A percentile compares a stretch with the other conserved stretches of the same genome.
Evolutionary conservation across 345 rosid species (phyloP).

Genomic region (Murraya koenigii): DNA sequence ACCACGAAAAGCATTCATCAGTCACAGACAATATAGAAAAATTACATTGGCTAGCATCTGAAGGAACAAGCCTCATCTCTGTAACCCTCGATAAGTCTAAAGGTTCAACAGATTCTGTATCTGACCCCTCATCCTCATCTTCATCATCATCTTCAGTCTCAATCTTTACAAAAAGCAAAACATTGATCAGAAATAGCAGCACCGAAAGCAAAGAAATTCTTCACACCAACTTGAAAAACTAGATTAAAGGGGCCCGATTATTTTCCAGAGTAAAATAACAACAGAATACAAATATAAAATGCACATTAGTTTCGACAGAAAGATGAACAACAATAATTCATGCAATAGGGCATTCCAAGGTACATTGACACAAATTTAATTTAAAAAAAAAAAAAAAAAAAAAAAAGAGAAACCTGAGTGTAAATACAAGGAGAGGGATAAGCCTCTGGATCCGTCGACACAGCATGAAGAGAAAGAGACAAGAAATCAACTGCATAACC

Average conservation of each 20-base stretch:
- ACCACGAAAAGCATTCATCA: not conserved
- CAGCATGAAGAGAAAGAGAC: conserved; percentile 83
- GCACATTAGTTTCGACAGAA: not conserved
- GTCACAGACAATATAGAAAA: not conserved
- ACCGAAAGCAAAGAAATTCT: not conserved
- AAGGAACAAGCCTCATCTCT: conserved; percentile 95
- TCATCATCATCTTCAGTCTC: not conserved
- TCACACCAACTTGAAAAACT: too few species aligned
- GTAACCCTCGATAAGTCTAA: conserved; percentile 63
- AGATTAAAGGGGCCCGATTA: not conserved
- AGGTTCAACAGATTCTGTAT: conserved; percentile 47
- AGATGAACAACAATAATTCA: too few species aligned
- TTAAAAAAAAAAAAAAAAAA: too few species aligned
- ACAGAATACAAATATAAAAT: too few species aligned
- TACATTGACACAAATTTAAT: not conserved
- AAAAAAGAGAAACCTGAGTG: conserved; percentile 51
- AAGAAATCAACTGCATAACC: conserved; percentile 90
- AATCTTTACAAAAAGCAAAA: not conserved
- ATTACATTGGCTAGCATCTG: conserved; percentile 74
- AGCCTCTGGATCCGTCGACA: conserved; percentile 85
- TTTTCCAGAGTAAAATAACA: not conserved
- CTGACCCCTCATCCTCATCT: conserved; percentile 41
- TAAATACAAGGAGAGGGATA: conserved; percentile 87
- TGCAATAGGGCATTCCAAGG: not conserved
- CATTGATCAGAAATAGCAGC: not conserved